These are phyloP conservation scores for Digitaria exilis DNA, from an alignment of 202 grass and related monocot species.

Conservation along the genomic window DNA sequence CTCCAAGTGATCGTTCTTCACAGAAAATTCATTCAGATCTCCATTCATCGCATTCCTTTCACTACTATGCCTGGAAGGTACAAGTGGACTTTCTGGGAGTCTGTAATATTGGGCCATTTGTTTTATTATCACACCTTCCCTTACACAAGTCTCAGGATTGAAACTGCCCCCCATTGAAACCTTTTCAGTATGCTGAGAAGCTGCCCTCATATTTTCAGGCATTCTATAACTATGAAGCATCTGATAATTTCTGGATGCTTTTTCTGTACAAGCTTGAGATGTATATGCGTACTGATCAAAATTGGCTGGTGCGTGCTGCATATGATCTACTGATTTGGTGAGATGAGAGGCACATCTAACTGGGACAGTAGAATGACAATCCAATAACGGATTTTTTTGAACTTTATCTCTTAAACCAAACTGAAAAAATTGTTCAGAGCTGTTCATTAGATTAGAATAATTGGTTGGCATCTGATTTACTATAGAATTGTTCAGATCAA, in stretches of 20 bases:
- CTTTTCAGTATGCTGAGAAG: constrained; percentile 24
- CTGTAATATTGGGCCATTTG: constrained; percentile 26
- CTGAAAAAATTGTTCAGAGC: constrained; percentile 27
- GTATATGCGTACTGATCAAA: constrained; percentile 14
- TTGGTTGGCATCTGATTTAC: constrained; percentile 34
- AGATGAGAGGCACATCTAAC: constrained; percentile 26
- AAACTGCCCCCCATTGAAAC: constrained; percentile 14
- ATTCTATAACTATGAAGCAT: constrained; percentile 38
- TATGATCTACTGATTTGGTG: constrained; percentile 28
- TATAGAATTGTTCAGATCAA: constrained; percentile 56
- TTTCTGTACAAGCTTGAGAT: constrained; percentile 33
- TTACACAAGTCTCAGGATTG: constrained; percentile 23
- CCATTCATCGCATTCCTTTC: constrained; percentile 8
- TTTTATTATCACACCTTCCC: constrained; percentile 13
- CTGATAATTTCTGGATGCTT: constrained; percentile 22
- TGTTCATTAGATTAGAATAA: constrained; percentile 35
- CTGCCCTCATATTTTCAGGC: constrained; percentile 36
- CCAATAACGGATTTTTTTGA: constrained; percentile 22
- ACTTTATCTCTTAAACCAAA: constrained; percentile 22
- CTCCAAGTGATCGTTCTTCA: constrained; percentile 38
- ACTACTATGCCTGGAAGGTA: constrained; percentile 35
- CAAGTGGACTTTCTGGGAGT: constrained; percentile 32
- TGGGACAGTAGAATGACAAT: constrained; percentile 26
- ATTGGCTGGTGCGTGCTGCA: not conserved
- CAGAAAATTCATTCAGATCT: constrained; percentile 36